Evolutionary conservation across 208 protist genomes (phyloP), one percentile per base, ranked within the genome.

Genomic region (Leishmania lainsoni): DNA sequence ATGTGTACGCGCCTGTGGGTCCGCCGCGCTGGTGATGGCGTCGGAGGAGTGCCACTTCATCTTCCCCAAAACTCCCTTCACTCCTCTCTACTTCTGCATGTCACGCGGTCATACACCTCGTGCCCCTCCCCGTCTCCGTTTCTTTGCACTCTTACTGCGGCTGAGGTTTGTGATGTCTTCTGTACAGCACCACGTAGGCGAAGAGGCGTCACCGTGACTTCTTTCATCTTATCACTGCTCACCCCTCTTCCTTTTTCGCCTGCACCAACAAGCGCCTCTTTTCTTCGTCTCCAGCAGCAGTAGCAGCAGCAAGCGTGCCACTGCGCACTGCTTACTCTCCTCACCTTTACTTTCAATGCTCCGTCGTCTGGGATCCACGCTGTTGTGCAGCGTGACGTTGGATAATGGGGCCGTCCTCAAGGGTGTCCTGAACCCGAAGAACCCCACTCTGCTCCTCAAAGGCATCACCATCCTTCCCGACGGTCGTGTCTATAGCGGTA

Each of bases 401-500:
- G 76, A 87, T 14, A 93, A 91, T 76, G 92, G 92, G 9, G 88
- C 93, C 0, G 81, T 96, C 14, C 87, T 98, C 2, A 85, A 93
- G 14, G 95, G 95, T 26, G 89, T 86, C 26, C 76, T 95, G 22
- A 93, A 96, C 72, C 95, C 93, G 1, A 71, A 68, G 1, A 87
- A 86, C 9, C 75, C 76, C 22, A 81, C 88, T 5, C 79, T 86
- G 45, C 82, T 97, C 26, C 85, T 96, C 49, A 88, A 91, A 39
- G 95, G 95, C 3, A 84, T 83, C 20, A 92, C 89, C 2, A 91
- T 88, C 14, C 81, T 95, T 14, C 90, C 92, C 0, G 95, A 98
- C 49, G 95, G 95, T 9, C 93, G 94, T 42, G 85, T 91, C 52
- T 98, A 91, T 81, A 89, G 84, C 77, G 95, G 95, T 8, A 65